Evolutionary conservation across 768 basidiomycete genomes (phyloP), one percentile per base, ranked within the genome.

Genomic region (Rhizopogon vulgaris): DNA sequence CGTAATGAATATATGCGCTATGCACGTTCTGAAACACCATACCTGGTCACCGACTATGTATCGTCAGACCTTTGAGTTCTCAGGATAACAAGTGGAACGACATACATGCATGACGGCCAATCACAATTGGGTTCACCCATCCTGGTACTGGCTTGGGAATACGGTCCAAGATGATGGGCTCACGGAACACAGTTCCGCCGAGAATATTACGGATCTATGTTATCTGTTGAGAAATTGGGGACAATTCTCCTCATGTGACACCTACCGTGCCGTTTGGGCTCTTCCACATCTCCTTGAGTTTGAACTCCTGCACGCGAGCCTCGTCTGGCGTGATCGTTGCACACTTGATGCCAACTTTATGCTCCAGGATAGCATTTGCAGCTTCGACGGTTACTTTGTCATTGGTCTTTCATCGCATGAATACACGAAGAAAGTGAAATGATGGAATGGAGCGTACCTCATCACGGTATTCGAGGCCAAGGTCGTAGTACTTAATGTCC

Each of bases 261-360:
- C 85, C 49, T 54, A 90, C 87, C 2, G 94, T 95, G 60, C 94
- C 94, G 69, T 96, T 96, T 6, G 94, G 95, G 63, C 90, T 92
- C 76, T 78, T 87, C 94, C 93, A 96, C 95, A 99, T 99, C 71
- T 94, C 84, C 78, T 96, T 97, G 66, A 99, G 78, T 46, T 93
- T 90, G 81, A 96, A 99, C 71, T 98, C 96, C 66, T 94, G 73
- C 42, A 97, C 93, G 52, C 94, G 87, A 22, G 84, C 92, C 68
- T 98, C 95, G 66, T 99, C 96, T 6, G 96, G 96, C 1, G 96
- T 99, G 73, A 98, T 98, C 41, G 95, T 98, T 38, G 94, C 95
- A 73, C 95, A 99, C 72, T 99, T 99, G 75, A 98, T 94, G 57
- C 95, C 96, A 58, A 99, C 96, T 57, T 85, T 85, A 80, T 96